Conservation (phyloP, 129 eudicot genomes). For the Centaurea solstitialis region DNA sequence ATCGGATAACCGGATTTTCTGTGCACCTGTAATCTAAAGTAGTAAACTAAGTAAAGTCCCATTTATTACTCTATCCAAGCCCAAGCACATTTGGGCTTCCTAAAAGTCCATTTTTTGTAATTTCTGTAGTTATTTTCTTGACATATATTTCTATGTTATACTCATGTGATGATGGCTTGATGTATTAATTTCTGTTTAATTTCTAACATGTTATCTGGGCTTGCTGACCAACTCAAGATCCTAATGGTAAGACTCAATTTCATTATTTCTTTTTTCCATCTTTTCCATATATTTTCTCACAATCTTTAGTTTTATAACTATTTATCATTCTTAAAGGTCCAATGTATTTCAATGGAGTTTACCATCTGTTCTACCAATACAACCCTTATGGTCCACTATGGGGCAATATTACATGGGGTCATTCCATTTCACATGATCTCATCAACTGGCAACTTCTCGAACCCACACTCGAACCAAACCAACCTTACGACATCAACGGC, state of each 20-base stretch:
- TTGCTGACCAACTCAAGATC: conserved; percentile 42
- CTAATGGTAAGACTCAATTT: conserved; percentile 56
- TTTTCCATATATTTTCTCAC: neutral
- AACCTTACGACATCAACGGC: conserved; percentile 53
- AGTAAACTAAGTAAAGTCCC: too few species aligned
- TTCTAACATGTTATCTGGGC: conserved; percentile 1
- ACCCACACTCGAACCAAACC: conserved; percentile 45
- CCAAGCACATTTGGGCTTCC: neutral
- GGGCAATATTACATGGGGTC: conserved; percentile 73
- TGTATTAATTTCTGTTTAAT: conserved; percentile 8
- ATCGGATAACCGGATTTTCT: too few species aligned
- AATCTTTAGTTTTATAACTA: neutral
- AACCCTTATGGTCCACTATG: conserved; percentile 58
- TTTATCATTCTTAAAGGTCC: conserved; percentile 42
- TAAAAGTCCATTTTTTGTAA: too few species aligned
- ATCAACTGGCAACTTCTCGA: conserved; percentile 56
- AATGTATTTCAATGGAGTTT: conserved; percentile 61
- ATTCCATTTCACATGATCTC: conserved; percentile 63
- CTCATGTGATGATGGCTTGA: neutral
- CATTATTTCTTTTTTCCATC: neutral
- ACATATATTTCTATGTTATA: neutral
- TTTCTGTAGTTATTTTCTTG: neutral
- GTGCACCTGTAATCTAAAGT: too few species aligned
- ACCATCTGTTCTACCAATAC: conserved; percentile 79
- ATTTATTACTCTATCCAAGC: too few species aligned